Base-by-base conservation (phyloP, 768 basidiomycete genomes). In the Symmetrospora coprosmae region DNA sequence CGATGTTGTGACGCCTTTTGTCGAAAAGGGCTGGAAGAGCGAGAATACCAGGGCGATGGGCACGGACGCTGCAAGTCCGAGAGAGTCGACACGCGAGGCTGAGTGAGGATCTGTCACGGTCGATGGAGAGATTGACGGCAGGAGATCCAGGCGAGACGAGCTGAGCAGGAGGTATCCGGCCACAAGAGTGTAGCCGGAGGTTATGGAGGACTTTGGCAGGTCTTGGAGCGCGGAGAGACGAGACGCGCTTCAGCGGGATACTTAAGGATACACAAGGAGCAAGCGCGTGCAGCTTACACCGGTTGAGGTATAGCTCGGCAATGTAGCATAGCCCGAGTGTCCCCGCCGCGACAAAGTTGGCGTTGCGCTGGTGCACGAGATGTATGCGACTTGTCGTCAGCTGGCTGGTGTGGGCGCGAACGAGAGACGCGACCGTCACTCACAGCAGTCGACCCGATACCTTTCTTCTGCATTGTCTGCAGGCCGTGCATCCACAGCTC, bases 401-500 rank as follows among this genome's bases (percentile, higher is more conserved):
- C 30, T 14, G 8, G 17, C 9, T 37, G 4, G 38, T 27, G 49
- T n/a, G 37, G 11, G 1, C 1, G n/a, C 11, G 37, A 19, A 13
- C 64, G 61, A 0, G 64, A 16, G 7, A 17, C 1, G 49, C 16
- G 45, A 25, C 23, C 17, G 25, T 3, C 21, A 30, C 46, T 61
- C 38, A 61, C 38, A 31, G 47, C 60, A 6, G 39, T 50, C 19
- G 51, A 35, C 41, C 33, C 21, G 11, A 37, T 23, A 25, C 60
- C 39, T 19, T 49, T 43, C 35, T 49, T 52, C 25, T 25, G 38
- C 46, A 48, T 51, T 23, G 30, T 61, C 21, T 43, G 46, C 21
- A 51, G 39, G 16, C 50, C 50, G 7, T 66, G 63, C 7, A 63
- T 38, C 67, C 67, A 68, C 0, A 68, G 30, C 11, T 66, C 31